Base-by-base conservation (phyloP, 306 rosid species). In the Glycine tomentella region DNA sequence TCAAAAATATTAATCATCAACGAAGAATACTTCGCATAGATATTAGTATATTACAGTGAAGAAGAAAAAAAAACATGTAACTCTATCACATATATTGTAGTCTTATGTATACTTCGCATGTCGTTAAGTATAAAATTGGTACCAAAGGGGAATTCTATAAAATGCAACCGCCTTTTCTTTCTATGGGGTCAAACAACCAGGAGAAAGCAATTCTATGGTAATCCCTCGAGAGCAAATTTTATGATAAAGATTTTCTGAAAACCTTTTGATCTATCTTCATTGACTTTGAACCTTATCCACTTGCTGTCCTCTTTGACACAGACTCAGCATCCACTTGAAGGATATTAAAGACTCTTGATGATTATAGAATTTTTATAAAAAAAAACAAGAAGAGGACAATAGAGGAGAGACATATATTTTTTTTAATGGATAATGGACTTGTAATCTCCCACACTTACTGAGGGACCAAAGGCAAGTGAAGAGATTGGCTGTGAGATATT, bases 321-420 rank as follows among this genome's bases (percentile, higher is more conserved):
- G 48, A 63, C 67, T 72, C 79, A 80, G 59, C 74, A 72, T 50
- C 66, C 73, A 72, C 78, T 80, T 4, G 58, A 61, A 48, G 71
- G 71, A 46, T 16, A 69, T 25, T 14, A 46, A 55, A 45, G 14
- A 14, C 33, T 42, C n/a, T 74, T 74, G 52, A 16, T 14, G 31
- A 25, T 25, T 25, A 25, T 25, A 25, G 1, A 25, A 25, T 25
- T 25, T 25, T 25, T 25, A 0, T 25, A 53, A 71, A 71, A 12
- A 11, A 36, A 25, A 49, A 25, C 6, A 25, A 50, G 13, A 31
- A 71, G 46, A 31, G 74, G 61, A 13, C 76, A 71, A 71, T 2
- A 50, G 7, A 42, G 7, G 11, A 70, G 75, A 70, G 59, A 71
- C 16, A 20, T 44, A n/a, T 1, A 20, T 20, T 20, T 20, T 20